These are phyloP conservation scores for Teunomyces aglyptinius DNA, from an alignment of 805 yeast genomes.

Conservation along the genomic window DNA sequence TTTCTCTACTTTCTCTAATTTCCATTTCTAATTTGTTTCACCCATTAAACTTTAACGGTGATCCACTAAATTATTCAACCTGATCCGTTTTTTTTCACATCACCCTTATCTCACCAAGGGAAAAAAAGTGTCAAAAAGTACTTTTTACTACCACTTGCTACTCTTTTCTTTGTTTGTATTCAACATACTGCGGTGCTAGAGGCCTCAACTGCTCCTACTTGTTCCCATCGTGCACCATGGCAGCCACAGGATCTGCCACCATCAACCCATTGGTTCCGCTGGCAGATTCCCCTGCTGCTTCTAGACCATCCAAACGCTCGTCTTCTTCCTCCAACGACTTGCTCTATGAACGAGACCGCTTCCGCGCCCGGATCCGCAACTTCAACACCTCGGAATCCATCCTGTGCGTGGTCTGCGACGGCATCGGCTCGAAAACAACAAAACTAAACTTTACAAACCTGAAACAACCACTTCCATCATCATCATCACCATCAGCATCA, in stretches of 20 bases:
- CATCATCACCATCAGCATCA: background rate
- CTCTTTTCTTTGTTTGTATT: background rate
- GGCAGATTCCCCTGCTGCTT: constrained; percentile 1
- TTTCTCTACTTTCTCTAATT: too few relatives aligned
- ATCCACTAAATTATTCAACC: background rate
- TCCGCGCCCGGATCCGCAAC: constrained; percentile 36
- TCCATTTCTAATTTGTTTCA: too few relatives aligned
- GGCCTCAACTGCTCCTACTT: background rate
- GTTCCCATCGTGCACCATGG: background rate
- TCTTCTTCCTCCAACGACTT: constrained; percentile 41
- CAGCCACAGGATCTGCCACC: background rate
- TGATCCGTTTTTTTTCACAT: background rate
- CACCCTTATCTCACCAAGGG: background rate
- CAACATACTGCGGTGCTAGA: background rate
- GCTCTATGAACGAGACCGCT: constrained; percentile 39
- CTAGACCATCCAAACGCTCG: constrained; percentile 29
- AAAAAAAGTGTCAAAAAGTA: background rate
- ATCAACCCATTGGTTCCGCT: background rate
- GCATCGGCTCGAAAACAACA: constrained; percentile 36
- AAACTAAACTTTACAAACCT: constrained; percentile 22
- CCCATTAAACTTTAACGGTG: background rate
- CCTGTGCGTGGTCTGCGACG: constrained; percentile 35
- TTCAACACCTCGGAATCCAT: constrained; percentile 20
- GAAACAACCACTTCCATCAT: too few relatives aligned
- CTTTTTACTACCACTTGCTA: background rate